Evolutionary conservation across 306 rosid species (phyloP).

Genomic region (Gynostemma pentaphyllum): DNA sequence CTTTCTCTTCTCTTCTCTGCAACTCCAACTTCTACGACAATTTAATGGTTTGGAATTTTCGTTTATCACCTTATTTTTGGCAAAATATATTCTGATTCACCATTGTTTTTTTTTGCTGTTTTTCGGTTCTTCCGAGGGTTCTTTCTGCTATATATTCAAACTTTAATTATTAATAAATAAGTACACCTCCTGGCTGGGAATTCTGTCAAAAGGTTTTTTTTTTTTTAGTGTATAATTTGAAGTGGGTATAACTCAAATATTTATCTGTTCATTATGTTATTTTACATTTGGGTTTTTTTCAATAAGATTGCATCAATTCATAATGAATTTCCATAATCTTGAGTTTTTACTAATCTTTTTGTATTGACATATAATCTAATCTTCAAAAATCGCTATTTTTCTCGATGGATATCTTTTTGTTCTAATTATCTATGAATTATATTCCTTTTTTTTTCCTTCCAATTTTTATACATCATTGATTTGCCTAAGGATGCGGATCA

Average conservation of each 20-base stretch:
- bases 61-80: no score
- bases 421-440: not conserved
- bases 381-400: not conserved
- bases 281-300: not conserved
- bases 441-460: not conserved
- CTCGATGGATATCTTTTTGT: not conserved
- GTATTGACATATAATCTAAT: not conserved
- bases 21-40: no score
- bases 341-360: not conserved
- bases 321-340: not conserved
- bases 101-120: not conserved
- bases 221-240: not conserved
- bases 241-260: conserved; percentile 4
- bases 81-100: not conserved
- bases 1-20: no score
- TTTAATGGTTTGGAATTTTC: no score
- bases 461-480: not conserved
- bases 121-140: not conserved
- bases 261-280: not conserved
- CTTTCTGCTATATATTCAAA: no score
- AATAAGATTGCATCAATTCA: not conserved
- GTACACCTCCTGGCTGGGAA: not conserved
- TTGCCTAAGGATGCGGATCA: no score
- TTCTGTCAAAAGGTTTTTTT: no score
- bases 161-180: not conserved